Base-by-base conservation (phyloP, 2,329 filamentous ascomycete species). In the Colletotrichum sp. region DNA sequence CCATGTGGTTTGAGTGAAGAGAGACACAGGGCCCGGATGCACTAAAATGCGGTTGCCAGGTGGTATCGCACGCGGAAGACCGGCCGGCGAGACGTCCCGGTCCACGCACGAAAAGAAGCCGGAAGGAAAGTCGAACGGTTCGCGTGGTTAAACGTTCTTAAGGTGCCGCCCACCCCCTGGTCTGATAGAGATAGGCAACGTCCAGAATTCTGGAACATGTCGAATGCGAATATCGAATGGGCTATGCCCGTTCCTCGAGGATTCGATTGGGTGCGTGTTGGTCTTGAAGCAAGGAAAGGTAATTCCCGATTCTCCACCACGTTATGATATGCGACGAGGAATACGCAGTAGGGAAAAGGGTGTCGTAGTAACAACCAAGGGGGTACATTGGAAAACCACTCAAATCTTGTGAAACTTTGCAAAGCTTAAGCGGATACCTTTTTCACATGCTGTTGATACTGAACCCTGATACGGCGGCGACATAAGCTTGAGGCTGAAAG, bases 91-190 rank as follows among this genome's bases (percentile, higher is more conserved):
- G 65, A 26, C 32, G 38, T 60, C 64, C 43, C 52, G 26, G 60
- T 76, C 72, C 66, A 75, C 72, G 43, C 28, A 76, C 74, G 74
- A 76, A 76, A 76, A 76, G 71, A 75, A 76, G 67, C n/a, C 74
- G 74, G 74, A 34, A 67, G 21, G 28, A 52, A 32, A 66, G 32
- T 69, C 38, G 65, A 61, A 69, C 57, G 64, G 38, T 68, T 55
- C 32, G 28, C 32, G 32, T 64, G 58, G 58, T 34, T 63, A 63
- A 63, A 63, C n/a, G 30, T 60, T 60, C 57, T n/a, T 18, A 28
- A 30, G 57, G 61, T 38, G 30, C 38, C 48, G 30, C 38, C 24
- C 5, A 8, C 32, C 26, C 26, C 28, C 36, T 66, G 52, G 43
- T 60, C 57, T 61, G 26, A 61, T 61, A 63, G 28, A 65, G 68